Percentiles rank a stretch among this genome's conserved stretches.
These are phyloP conservation scores for Erodium texanum DNA, from an alignment of 441 rosid species.

Conservation along the genomic window DNA sequence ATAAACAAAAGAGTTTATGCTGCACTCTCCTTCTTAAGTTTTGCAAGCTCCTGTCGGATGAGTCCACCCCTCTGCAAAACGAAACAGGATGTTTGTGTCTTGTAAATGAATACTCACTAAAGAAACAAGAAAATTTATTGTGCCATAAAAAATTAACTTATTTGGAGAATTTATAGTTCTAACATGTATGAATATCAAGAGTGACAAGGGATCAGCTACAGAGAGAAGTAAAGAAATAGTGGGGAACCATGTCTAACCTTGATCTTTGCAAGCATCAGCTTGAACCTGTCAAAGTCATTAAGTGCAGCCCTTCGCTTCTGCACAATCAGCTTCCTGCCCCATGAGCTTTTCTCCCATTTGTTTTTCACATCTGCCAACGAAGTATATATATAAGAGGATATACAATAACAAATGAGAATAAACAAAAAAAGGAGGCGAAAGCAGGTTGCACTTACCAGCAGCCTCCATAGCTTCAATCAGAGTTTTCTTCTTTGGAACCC, in stretches of 20 bases:
- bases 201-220: background rate
- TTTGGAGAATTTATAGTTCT: background rate
- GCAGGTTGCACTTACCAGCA: conserved; percentile 40
- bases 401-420: background rate
- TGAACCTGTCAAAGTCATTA: conserved; percentile 33
- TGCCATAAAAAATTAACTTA: background rate
- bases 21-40: conserved; percentile 35
- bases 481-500: conserved; percentile 74
- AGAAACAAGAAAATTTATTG: background rate
- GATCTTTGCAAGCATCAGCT: conserved; percentile 5
- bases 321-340: conserved; percentile 53
- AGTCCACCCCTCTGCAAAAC: conserved; percentile 46
- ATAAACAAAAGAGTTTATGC: conserved; percentile 17
- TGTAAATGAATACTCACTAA: too few relatives aligned
- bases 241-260: background rate
- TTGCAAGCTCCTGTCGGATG: conserved; percentile 48
- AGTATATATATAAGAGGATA: background rate
- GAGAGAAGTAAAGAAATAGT: background rate
- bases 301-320: conserved; percentile 40
- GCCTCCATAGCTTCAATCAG: conserved; percentile 79
- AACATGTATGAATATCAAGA: background rate
- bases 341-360: conserved; percentile 25
- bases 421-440: background rate
- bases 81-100: background rate
- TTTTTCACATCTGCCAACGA: background rate